Base-by-base conservation (phyloP, 306 rosid genomes). In the Cucurbita maxima region DNA sequence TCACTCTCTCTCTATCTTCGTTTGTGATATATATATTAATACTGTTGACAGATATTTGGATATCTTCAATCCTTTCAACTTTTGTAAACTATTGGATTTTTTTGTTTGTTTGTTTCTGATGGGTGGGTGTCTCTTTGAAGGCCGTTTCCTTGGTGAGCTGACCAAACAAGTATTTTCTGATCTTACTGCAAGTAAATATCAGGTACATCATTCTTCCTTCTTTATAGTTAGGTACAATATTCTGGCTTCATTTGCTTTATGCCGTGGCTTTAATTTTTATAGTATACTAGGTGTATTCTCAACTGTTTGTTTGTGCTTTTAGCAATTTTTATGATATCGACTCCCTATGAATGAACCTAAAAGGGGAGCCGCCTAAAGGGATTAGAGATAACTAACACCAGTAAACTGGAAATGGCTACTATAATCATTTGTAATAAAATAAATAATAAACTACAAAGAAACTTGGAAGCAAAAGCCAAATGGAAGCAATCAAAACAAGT, bases 131-230 rank as follows among this genome's bases (percentile, higher is more conserved):
- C 40, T 74, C 59, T 76, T 71, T 64, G 58, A 44, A 94, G 98
- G 98, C 10, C 97, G 97, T 79, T 94, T 94, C 82, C 95, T 94
- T 74, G 98, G 86, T 36, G 98, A 94, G 90, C 80, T 90, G 87
- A 90, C 96, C 76, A 87, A 86, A 77, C 95, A 94, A 89, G 98
- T 94, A 44, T 90, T 94, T 76, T 84, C 92, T 74, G 98, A 94
- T 81, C 98, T 94, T 69, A 75, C 6, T n/a, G 95, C 96, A 9
- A 90, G 97, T 84, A 94, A 94, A 94, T 94, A 87, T 86, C 98
- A 90, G 98, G 98, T 90, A 75, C 81, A 72, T 76, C 58, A 47
- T 60, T 80, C 64, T 40, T 48, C 58, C 52, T 40, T 76, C 51
- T 34, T 76, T 75, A 15, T 30, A 37, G 70, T 37, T 64, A 55